Percentiles rank a stretch among this genome's conserved stretches.
Evolutionary conservation across 257 asterid genomes (phyloP).

Genomic region (Eustoma russellianum): DNA sequence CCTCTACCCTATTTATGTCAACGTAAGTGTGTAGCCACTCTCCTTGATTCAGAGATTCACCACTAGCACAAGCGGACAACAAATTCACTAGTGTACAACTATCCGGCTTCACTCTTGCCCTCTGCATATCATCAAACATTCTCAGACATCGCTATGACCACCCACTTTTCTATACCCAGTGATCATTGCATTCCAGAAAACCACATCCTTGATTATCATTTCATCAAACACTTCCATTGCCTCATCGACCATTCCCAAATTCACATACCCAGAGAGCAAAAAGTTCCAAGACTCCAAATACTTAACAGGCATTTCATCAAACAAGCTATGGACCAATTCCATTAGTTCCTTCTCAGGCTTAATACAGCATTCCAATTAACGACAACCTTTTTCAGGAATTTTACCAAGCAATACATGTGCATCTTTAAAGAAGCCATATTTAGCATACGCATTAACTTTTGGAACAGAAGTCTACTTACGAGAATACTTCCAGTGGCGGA

Average conservation of each 20-base stretch:
- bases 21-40: constrained; percentile 27
- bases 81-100: constrained; percentile 27
- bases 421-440: constrained; percentile 18
- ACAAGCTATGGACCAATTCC: constrained; percentile 16
- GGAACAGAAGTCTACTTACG: too few species aligned
- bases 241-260: constrained; percentile 22
- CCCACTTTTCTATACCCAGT: constrained; percentile 25
- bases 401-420: constrained; percentile 22
- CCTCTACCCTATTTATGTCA: constrained; percentile 13
- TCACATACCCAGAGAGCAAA: constrained; percentile 25
- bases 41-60: constrained; percentile 27
- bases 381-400: constrained; percentile 13
- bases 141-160: constrained; percentile 13
- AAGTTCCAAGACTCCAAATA: constrained; percentile 35
- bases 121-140: constrained; percentile 26
- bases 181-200: constrained; percentile 31
- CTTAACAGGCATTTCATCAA: constrained; percentile 30
- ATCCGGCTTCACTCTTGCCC: constrained; percentile 22
- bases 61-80: constrained; percentile 30
- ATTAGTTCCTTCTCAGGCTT: constrained; percentile 32
- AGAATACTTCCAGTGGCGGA: too few species aligned
- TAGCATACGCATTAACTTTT: constrained; percentile 28
- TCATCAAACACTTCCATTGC: constrained; percentile 27
- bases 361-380: constrained; percentile 29
- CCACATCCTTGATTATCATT: constrained; percentile 25